phyloP scores from a whole-genome alignment of 208 protist species.

The Jaenimonas drosophilae region DNA sequence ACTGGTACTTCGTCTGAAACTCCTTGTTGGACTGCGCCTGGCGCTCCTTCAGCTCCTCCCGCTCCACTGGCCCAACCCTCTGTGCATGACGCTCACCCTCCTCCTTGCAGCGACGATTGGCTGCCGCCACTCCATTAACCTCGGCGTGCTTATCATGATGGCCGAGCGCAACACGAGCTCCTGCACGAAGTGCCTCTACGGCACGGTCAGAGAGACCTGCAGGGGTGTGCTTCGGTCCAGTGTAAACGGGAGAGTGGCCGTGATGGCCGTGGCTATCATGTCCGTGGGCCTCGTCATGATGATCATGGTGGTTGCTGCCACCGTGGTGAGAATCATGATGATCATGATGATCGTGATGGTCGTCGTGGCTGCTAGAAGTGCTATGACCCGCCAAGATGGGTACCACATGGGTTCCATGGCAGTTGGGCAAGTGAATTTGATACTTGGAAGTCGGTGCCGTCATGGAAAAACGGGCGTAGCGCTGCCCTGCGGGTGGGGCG shows the following conservation, averaged over 20 bases:
- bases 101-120: too few species aligned
- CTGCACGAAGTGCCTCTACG: too few species aligned
- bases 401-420: not conserved
- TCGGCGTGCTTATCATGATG: too few species aligned
- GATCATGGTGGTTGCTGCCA: not conserved
- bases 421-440: not conserved
- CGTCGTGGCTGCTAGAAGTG: too few species aligned
- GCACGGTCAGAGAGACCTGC: too few species aligned
- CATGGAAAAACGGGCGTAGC: slow-evolving; percentile 15
- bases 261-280: not conserved
- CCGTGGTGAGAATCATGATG: not conserved
- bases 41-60: not conserved
- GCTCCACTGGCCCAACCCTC: not conserved
- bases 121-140: too few species aligned
- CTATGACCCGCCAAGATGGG: too few species aligned
- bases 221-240: not conserved
- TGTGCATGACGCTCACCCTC: not conserved
- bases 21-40: slow-evolving; percentile 1
- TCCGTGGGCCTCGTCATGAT: slow-evolving; percentile 1
- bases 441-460: not conserved
- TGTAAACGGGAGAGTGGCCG: not conserved
- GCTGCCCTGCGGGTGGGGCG: slow-evolving; percentile 38
- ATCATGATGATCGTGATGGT: not conserved
- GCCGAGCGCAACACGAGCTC: too few species aligned
- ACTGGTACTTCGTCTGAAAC: slow-evolving; percentile 1